phyloP scores from a whole-genome alignment of 2,329 filamentous ascomycete species.

The Pseudocercospora crystallina region DNA sequence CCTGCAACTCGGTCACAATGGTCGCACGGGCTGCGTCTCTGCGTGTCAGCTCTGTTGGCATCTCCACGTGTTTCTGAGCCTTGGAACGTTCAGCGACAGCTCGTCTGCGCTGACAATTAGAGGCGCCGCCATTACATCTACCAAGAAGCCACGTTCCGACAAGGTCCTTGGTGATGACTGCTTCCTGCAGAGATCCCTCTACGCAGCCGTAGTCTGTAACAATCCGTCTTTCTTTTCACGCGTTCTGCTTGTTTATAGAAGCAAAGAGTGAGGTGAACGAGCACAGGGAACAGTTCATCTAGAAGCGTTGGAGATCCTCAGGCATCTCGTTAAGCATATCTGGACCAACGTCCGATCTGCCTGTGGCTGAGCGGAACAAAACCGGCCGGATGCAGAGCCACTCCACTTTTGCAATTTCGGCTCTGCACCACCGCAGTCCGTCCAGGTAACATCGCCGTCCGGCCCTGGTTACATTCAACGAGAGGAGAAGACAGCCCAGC shows the following conservation, averaged over 20 bases:
- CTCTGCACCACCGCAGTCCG: constrained; percentile 6
- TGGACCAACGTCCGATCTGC: constrained; percentile 7
- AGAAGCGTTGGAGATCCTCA: constrained; percentile 5
- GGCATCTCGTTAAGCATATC: constrained; percentile 10
- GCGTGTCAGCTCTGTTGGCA: background rate
- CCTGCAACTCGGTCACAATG: too few species aligned
- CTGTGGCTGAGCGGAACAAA: constrained; percentile 3
- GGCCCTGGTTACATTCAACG: constrained; percentile 8
- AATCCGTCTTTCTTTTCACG: too few species aligned
- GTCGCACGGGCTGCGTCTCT: background rate
- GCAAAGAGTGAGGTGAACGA: too few species aligned
- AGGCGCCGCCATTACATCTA: background rate
- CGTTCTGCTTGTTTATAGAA: too few species aligned
- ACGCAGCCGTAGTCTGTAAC: too few species aligned
- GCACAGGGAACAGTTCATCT: too few species aligned
- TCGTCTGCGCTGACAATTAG: background rate
- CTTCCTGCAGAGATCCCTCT: too few species aligned
- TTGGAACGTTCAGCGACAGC: background rate
- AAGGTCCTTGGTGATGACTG: too few species aligned
- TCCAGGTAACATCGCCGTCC: constrained; percentile 9
- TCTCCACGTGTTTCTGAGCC: constrained; percentile 1
- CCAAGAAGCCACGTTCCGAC: too few species aligned
- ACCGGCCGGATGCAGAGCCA: background rate
- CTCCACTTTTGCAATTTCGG: constrained; percentile 16
- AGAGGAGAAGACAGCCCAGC: constrained; percentile 4